These are phyloP conservation scores for Hymenotorrendiella dingleyae DNA, from an alignment of 2,329 filamentous ascomycete species.

Conservation along the genomic window DNA sequence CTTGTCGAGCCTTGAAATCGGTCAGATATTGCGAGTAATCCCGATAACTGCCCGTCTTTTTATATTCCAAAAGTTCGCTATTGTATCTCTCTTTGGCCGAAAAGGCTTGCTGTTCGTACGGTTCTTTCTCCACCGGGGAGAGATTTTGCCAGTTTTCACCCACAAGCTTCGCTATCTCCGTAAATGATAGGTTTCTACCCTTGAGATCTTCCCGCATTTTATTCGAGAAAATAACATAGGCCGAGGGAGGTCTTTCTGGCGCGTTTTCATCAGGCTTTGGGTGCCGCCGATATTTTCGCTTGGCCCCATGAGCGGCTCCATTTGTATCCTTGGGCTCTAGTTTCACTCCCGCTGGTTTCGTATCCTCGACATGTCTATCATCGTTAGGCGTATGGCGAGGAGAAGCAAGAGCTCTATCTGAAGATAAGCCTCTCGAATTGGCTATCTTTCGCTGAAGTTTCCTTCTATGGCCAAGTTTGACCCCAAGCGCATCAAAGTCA, in stretches of 20 bases:
- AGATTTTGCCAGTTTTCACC: constrained; percentile 78
- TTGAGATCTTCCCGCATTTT: constrained; percentile 75
- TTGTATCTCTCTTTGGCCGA: constrained; percentile 72
- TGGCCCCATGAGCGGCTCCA: constrained; percentile 40
- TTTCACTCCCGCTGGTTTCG: constrained; percentile 40
- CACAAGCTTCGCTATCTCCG: constrained; percentile 76
- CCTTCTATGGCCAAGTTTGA: constrained; percentile 78
- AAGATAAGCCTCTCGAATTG: constrained; percentile 57
- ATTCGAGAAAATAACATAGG: constrained; percentile 82
- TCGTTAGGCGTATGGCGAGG: constrained; percentile 44
- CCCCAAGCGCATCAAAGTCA: constrained; percentile 68
- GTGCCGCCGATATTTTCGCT: constrained; percentile 72
- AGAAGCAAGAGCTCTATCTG: constrained; percentile 31
- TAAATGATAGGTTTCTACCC: constrained; percentile 71
- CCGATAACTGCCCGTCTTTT: constrained; percentile 65
- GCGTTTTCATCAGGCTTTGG: constrained; percentile 78
- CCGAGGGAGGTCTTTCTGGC: constrained; percentile 72
- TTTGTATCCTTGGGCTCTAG: constrained; percentile 39
- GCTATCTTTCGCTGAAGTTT: constrained; percentile 81
- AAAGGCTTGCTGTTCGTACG: constrained; percentile 66
- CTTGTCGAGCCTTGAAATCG: constrained; percentile 72
- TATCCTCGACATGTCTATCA: constrained; percentile 51
- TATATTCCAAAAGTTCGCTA: constrained; percentile 66
- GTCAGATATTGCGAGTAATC: constrained; percentile 67
- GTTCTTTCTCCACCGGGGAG: constrained; percentile 59